Evolutionary conservation across 2,329 filamentous ascomycete genomes (phyloP).

Genomic region (Colletotrichum orbiculare): DNA sequence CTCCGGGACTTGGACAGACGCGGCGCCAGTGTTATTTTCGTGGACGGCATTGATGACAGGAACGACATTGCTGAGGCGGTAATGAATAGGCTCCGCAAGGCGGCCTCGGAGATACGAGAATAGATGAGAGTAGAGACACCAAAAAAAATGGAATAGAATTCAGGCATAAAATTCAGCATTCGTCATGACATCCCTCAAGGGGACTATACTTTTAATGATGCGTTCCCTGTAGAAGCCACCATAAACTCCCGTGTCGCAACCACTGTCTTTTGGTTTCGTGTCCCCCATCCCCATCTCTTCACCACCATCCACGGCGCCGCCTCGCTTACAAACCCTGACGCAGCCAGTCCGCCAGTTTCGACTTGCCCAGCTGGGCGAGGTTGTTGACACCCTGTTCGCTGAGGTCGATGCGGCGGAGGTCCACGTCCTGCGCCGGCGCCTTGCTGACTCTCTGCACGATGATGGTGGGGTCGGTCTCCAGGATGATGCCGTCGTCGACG

Average conservation of each 20-base stretch:
- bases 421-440: slow-evolving; percentile 90
- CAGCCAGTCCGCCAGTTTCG: slow-evolving; percentile 90
- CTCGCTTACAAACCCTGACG: slow-evolving; percentile 77
- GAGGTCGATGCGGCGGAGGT: slow-evolving; percentile 92
- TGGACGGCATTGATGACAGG: slow-evolving; percentile 86
- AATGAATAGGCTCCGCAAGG: slow-evolving; percentile 86
- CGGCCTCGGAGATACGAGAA: slow-evolving; percentile 70
- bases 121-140: slow-evolving; percentile 47
- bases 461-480: slow-evolving; percentile 96
- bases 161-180: slow-evolving; percentile 38
- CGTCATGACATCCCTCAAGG: slow-evolving; percentile 30
- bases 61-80: slow-evolving; percentile 87
- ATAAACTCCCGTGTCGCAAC: slow-evolving; percentile 36
- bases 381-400: slow-evolving; percentile 97
- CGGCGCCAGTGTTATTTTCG: slow-evolving; percentile 84
- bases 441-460: slow-evolving; percentile 92
- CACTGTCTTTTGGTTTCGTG: slow-evolving; percentile 5
- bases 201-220: slow-evolving; percentile 38
- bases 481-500: slow-evolving; percentile 92
- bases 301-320: background rate
- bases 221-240: slow-evolving; percentile 36
- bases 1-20: slow-evolving; percentile 85
- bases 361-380: slow-evolving; percentile 92
- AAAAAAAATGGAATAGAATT: slow-evolving; percentile 23
- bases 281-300: slow-evolving; percentile 1